These are phyloP conservation scores for Fusarium camptoceras DNA, from an alignment of 2,329 filamentous ascomycete species.

Conservation along the genomic window DNA sequence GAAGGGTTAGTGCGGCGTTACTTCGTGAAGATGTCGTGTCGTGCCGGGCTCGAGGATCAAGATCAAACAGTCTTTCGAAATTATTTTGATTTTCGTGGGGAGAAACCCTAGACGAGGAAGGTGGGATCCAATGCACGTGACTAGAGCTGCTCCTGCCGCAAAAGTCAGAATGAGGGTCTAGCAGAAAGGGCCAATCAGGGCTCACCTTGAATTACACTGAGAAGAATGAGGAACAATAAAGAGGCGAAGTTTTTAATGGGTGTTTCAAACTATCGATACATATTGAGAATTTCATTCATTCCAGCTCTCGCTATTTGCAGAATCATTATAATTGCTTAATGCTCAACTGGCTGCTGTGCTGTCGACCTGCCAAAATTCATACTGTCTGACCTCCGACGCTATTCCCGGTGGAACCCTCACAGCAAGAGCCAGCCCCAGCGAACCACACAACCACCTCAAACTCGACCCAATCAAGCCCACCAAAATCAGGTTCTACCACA, in stretches of 20 bases:
- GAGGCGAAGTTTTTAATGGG: not conserved
- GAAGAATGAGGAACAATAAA: not conserved
- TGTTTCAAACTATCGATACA: not conserved
- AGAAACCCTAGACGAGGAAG: slow-evolving; percentile 55
- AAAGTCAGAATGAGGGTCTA: not conserved
- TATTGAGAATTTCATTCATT: not conserved
- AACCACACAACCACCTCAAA: slow-evolving; percentile 4
- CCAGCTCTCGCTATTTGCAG: no score
- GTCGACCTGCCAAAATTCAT: not conserved
- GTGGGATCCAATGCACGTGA: slow-evolving; percentile 48
- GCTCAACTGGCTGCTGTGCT: not conserved
- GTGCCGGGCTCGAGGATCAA: slow-evolving; percentile 54
- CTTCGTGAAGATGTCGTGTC: slow-evolving; percentile 51
- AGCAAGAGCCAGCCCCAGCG: not conserved
- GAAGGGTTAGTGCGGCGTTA: slow-evolving; percentile 58
- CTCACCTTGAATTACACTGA: not conserved
- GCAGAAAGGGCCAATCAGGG: slow-evolving; percentile 3
- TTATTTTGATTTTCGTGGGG: slow-evolving; percentile 47
- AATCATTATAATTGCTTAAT: not conserved
- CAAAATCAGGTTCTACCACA: not conserved
- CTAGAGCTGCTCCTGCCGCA: not conserved
- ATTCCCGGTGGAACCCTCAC: slow-evolving; percentile 1
- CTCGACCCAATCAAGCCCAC: slow-evolving; percentile 2
- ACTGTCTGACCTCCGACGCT: not conserved
- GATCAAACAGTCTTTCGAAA: slow-evolving; percentile 43